These are phyloP conservation scores for Kluyveromyces marxianus DNA, from an alignment of 1,139 yeast genomes.

Conservation along the genomic window DNA sequence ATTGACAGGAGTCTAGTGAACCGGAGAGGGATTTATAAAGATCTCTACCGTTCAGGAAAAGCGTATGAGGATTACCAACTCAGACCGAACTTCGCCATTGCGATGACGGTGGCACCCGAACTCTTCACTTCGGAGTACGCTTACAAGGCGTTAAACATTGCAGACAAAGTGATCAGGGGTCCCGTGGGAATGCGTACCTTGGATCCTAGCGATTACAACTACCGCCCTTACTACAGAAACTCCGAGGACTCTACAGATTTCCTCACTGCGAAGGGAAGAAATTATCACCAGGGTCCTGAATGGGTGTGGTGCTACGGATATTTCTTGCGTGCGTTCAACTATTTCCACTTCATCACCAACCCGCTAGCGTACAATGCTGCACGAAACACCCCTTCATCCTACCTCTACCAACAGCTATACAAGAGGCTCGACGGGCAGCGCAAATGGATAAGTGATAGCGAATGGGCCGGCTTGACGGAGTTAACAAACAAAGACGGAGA, in stretches of 20 bases:
- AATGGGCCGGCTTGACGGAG: slow-evolving; percentile 93
- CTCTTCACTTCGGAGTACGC: slow-evolving; percentile 62
- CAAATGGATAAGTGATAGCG: slow-evolving; percentile 61
- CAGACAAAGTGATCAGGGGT: slow-evolving; percentile 71
- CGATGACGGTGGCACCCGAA: slow-evolving; percentile 91
- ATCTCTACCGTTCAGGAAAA: slow-evolving; percentile 70
- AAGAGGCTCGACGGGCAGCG: slow-evolving; percentile 57
- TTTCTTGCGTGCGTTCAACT: slow-evolving; percentile 67
- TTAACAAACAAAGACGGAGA: slow-evolving; percentile 84
- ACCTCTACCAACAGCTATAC: slow-evolving; percentile 40
- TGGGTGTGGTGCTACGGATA: slow-evolving; percentile 95
- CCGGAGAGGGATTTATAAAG: slow-evolving; percentile 92
- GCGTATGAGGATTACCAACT: slow-evolving; percentile 91
- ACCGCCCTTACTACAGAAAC: slow-evolving; percentile 81
- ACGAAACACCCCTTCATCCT: slow-evolving; percentile 34
- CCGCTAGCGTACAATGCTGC: slow-evolving; percentile 21
- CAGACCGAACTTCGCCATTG: slow-evolving; percentile 87
- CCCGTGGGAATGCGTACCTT: slow-evolving; percentile 89
- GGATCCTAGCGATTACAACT: slow-evolving; percentile 88
- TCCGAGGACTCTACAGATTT: slow-evolving; percentile 76
- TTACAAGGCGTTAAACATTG: slow-evolving; percentile 51
- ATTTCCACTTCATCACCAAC: slow-evolving; percentile 42
- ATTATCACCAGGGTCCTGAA: slow-evolving; percentile 98
- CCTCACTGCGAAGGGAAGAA: slow-evolving; percentile 90
- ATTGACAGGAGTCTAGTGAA: slow-evolving; percentile 62